Base-by-base conservation (phyloP, 2,329 filamentous ascomycete genomes). In the Fusarium globosum region DNA sequence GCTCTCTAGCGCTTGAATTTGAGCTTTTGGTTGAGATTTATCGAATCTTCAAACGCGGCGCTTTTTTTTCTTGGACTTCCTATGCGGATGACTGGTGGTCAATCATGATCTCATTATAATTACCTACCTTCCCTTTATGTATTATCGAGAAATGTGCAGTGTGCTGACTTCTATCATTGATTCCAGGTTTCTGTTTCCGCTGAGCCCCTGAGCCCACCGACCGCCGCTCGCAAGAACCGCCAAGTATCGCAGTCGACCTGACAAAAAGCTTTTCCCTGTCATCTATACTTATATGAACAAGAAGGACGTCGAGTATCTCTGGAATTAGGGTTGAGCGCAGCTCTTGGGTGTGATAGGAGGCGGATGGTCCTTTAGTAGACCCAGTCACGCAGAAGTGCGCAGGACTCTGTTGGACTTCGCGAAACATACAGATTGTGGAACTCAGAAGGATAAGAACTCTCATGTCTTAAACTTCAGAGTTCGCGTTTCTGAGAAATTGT, bases 71-170 rank as follows among this genome's bases (percentile, higher is more conserved):
- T 28, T 14, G 8, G 11, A n/a, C 20, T 38, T 28, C 23, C 23
- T 18, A 55, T 18, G 4, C 20, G 16, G 4, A n/a, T 39, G 2
- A 28, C 15, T 28, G 5, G 6, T 41, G 20, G 1, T 28, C 20
- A 13, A 28, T 18, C 51, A 28, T 28, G 10, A 39, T 28, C 7
- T 3, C 2, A 10, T 6, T 18, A n/a, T 4, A 55, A n/a, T 0
- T 10, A 12, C 13, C 20, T 55, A 18, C 1, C 20, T 7, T 55
- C 2, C 0, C 2, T 10, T 28, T 0, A 4, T 12, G 0, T 28
- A 15, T 41, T 3, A 10, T 51, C 16, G 2, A 28, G 23, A 20
- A n/a, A n/a, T 51, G 16, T 20, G 20, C 13, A 2, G 23, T n/a
- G 20, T 58, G 14, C 23, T 58, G 38, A 58, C 42, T 49, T 38